Evolutionary conservation across 2,329 filamentous ascomycete genomes (phyloP), one percentile per base, ranked within the genome.

Genomic region (Nemania abortiva): DNA sequence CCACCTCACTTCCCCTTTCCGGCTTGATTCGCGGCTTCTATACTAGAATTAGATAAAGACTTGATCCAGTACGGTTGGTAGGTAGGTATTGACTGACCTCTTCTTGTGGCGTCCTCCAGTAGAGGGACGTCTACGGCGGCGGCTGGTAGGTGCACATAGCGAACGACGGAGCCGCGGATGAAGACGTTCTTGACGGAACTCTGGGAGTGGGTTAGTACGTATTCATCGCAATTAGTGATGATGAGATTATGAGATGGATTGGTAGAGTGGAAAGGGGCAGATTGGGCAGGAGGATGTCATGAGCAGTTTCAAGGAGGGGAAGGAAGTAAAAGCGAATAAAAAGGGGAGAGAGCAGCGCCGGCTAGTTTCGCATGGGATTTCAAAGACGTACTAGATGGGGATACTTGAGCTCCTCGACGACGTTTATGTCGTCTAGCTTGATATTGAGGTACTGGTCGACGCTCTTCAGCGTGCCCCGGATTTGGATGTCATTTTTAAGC

Each of bases 371-470:
- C 29, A 22, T 29, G 22, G 45, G 29, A 59, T 20, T 50, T 56
- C 31, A 39, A 6, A 27, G 7, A 78, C 85, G 62, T 77, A 95
- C 93, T 81, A 99, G 83, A 82, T 99, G 96, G 59, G 96, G 96
- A 80, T 98, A 98, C 82, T 95, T 94, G 78, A 96, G 84, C 83
- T 98, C 94, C 74, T 99, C 95, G 29, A 97, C 88, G 37, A 98
- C 95, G 72, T 91, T 88, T 70, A 98, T 97, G 78, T 98, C 94
- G 79, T 99, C 96, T 59, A 99, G 89, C 86, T 98, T 98, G 84
- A 99, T 98, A 84, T 99, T 99, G 79, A 99, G 89, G 83, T 97
- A 99, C 85, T 98, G 96, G 81, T 99, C 96, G 74, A 99, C 95
- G 79, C 93, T 97, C 86, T 98, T 99, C 74, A 99, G 87, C 42